phyloP scores from a whole-genome alignment of 257 asterid genomes.

The Solanum peruvianum region DNA sequence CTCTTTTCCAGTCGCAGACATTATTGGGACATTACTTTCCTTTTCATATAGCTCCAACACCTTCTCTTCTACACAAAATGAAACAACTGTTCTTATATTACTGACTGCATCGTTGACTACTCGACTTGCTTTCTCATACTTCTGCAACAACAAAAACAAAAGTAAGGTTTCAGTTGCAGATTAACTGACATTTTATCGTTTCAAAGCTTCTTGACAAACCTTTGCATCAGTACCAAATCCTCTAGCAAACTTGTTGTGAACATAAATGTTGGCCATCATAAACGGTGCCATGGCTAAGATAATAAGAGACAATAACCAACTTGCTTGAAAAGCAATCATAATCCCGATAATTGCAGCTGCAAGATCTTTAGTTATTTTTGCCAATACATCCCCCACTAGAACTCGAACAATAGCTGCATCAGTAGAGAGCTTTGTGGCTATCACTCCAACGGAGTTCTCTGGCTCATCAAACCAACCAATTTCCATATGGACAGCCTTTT shows the following conservation, averaged over 20 bases:
- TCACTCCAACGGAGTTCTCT: conserved; percentile 45
- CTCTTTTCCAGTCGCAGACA: conserved; percentile 30
- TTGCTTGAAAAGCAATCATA: conserved; percentile 55
- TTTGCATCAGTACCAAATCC: conserved; percentile 61
- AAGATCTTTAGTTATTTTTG: conserved; percentile 40
- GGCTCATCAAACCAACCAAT: conserved; percentile 58
- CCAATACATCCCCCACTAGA: conserved; percentile 50
- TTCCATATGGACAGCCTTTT: conserved; percentile 51
- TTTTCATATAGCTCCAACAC: conserved; percentile 38
- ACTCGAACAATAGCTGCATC: conserved; percentile 59
- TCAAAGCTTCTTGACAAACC: conserved; percentile 10
- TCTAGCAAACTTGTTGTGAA: conserved; percentile 35
- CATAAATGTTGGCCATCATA: conserved; percentile 33
- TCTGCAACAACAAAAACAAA: conserved; percentile 13
- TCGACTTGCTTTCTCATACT: conserved; percentile 62
- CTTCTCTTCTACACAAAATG: conserved; percentile 54
- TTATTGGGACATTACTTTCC: conserved; percentile 44
- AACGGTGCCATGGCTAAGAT: conserved; percentile 45
- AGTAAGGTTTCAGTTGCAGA: too few species aligned
- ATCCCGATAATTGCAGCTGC: conserved; percentile 36
- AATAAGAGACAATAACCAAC: conserved; percentile 66
- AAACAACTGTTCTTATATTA: conserved; percentile 59
- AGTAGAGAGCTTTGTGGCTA: conserved; percentile 53
- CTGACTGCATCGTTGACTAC: conserved; percentile 61
- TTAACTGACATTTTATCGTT: too few species aligned